Percentiles rank a stretch among this genome's conserved stretches.
Evolutionary conservation across 345 rosid species (phyloP).

Genomic region (Eucalyptus cloeziana): DNA sequence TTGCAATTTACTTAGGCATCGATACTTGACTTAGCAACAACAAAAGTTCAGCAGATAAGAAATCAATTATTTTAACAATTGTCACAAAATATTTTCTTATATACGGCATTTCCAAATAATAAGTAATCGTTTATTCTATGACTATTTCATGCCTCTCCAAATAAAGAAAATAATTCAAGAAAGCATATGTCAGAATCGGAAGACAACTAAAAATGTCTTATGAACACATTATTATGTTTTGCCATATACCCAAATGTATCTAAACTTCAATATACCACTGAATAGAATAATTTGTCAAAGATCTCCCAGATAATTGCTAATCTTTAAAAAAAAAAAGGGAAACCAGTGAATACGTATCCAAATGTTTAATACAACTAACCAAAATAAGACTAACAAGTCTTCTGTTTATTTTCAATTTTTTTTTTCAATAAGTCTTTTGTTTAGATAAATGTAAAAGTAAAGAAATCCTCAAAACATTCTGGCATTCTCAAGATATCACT

Average conservation of each 20-base stretch:
- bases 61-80: no score
- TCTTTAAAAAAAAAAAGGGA: background rate
- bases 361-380: background rate
- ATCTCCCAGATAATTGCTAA: background rate
- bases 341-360: background rate
- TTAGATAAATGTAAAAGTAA: no score
- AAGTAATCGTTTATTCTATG: accelerated
- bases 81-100: background rate
- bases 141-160: background rate
- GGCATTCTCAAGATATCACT: background rate
- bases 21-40: background rate
- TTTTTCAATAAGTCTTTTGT: no score
- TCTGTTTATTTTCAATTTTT: no score
- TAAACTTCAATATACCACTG: background rate
- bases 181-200: background rate
- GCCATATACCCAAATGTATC: background rate
- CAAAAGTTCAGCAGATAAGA: background rate
- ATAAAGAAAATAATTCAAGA: background rate
- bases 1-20: no score
- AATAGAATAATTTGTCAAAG: background rate
- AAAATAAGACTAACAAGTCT: background rate
- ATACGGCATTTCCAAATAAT: no score
- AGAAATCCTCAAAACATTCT: background rate
- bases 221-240: background rate
- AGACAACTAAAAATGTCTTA: background rate